These are phyloP conservation scores for Catunica adiposa DNA, from an alignment of 2,329 filamentous ascomycete species.

Conservation along the genomic window DNA sequence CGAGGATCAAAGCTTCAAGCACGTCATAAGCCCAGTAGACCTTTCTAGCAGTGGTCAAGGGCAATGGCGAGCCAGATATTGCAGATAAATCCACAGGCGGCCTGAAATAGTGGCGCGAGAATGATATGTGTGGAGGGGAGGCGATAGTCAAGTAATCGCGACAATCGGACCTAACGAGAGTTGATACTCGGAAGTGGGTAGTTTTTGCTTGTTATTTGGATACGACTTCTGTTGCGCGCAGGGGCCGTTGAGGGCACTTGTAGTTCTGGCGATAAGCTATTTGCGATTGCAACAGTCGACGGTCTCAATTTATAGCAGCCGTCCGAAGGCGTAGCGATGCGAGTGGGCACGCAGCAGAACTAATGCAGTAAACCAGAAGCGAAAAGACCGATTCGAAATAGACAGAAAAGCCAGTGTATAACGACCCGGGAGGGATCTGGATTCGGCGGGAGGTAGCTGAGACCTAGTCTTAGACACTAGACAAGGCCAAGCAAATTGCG, in stretches of 20 bases:
- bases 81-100: not conserved
- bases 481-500: not conserved
- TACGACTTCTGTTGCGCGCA: not conserved
- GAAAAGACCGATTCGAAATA: not conserved
- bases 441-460: not conserved
- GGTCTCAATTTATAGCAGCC: not conserved
- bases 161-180: not conserved
- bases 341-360: not conserved
- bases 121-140: not conserved
- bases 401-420: not conserved
- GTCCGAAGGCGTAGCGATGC: not conserved
- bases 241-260: not conserved
- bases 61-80: not conserved
- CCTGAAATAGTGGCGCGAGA: not conserved
- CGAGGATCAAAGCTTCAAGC: constrained; percentile 11
- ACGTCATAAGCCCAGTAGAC: constrained; percentile 10
- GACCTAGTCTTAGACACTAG: not conserved
- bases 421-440: not conserved
- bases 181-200: not conserved
- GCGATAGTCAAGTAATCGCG: not conserved
- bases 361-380: not conserved
- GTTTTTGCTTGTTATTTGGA: not conserved
- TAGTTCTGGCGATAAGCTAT: not conserved
- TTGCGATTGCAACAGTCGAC: not conserved
- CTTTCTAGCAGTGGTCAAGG: not conserved